Evolutionary conservation across 1,139 yeast genomes (phyloP), one percentile per base, ranked within the genome.

Genomic region (Candida labiduridarum): DNA sequence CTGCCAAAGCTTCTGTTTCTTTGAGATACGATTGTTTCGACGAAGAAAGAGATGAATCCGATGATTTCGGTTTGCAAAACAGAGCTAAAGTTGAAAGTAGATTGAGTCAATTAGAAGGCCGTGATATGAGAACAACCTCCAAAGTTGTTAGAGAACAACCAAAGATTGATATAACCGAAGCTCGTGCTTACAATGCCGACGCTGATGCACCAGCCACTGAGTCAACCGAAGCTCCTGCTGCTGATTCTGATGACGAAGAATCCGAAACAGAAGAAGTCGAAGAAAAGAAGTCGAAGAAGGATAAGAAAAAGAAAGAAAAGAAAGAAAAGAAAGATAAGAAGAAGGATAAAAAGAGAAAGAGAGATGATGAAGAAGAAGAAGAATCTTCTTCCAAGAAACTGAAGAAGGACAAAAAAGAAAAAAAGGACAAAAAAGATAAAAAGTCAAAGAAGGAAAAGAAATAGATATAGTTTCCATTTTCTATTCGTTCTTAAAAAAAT

Each of bases 1-100:
- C 99, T 63, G 98, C 98, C 56, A 94, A 94, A 79, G 96, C 97
- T 60, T 96, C 99, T 48, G 95, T 94, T 65, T 89, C 97, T 56
- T 79, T 94, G 62, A 87, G 99, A 79, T 94, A 89, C 70, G 99
- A 94, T 76, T 96, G 97, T 41, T 80, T 95, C 56, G 89, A 97
- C 59, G 99, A 94, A 77, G 98, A 94, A 64, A 85, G 97, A 73
- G 96, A 89, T 62, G 98, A 94, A 65, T 83, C 89, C 52, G 97
- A 97, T 59, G 96, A 91, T 61, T 82, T 92, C 63, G 99, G 99
- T 65, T 79, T 89, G 62, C 89, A 87, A 61, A 94, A 89, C 60
- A 86, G 99, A 76, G 84, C 89, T 61, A 91, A 91, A 80, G 95
- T 94, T 63, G 99, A 94, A 76, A 82, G 89, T 57, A 87, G 99